Evolutionary conservation across 106 monocot species (phyloP).

Genomic region (Alisma plantagoaquatica): DNA sequence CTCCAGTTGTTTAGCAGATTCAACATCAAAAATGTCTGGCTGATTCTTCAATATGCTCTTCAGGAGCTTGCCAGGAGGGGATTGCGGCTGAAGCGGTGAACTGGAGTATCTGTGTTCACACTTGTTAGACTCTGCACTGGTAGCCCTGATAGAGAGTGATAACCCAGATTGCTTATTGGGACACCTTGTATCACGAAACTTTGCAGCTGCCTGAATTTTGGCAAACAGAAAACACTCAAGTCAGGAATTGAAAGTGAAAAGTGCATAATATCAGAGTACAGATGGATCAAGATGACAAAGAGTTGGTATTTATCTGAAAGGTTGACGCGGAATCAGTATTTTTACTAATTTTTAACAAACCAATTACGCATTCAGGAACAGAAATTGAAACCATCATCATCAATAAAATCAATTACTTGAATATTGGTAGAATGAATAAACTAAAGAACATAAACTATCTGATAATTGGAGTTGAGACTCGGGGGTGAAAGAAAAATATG

Average conservation of each 20-base stretch:
- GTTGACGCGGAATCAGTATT: too few relatives aligned
- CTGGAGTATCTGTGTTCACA: constrained; percentile 21
- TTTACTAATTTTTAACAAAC: too few relatives aligned
- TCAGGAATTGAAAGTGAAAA: neutral
- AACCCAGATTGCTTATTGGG: too few relatives aligned
- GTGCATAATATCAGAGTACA: neutral
- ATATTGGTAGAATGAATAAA: too few relatives aligned
- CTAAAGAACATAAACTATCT: too few relatives aligned
- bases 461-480: too few relatives aligned
- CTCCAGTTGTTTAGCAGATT: constrained; percentile 34
- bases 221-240: neutral
- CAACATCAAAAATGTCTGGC: constrained; percentile 40
- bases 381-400: too few relatives aligned
- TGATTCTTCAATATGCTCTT: constrained; percentile 43
- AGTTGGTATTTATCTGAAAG: too few relatives aligned
- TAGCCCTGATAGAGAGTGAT: constrained; percentile 4
- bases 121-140: constrained; percentile 31
- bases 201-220: neutral
- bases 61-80: constrained; percentile 46
- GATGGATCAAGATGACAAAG: too few relatives aligned
- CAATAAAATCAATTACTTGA: too few relatives aligned
- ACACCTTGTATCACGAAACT: neutral
- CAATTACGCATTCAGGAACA: too few relatives aligned
- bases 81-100: constrained; percentile 41
- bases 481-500: too few relatives aligned